phyloP scores from a whole-genome alignment of 768 basidiomycete species.

The Pleurotus sapidus region DNA sequence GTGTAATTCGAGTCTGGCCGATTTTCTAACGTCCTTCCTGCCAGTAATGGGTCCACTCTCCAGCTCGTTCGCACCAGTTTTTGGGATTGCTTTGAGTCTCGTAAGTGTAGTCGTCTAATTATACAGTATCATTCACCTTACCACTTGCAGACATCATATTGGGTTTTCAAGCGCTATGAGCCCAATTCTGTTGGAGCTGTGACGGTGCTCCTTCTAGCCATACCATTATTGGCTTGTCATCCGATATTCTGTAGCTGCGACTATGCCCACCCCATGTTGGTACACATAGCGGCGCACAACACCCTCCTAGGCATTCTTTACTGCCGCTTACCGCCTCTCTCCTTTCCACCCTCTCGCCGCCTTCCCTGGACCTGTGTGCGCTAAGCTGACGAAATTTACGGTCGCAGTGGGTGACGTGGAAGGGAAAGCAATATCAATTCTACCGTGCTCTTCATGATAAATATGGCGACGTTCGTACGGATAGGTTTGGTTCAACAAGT shows the following conservation, averaged over 20 bases:
- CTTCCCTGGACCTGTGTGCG: slow-evolving; percentile 30
- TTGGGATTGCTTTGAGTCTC: neutral
- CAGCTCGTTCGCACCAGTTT: neutral
- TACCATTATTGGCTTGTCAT: slow-evolving; percentile 20
- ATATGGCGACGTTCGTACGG: slow-evolving; percentile 54
- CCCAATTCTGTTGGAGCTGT: slow-evolving; percentile 24
- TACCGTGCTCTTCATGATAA: slow-evolving; percentile 42
- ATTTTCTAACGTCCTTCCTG: too few species aligned
- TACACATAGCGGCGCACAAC: neutral
- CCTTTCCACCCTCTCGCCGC: slow-evolving; percentile 33
- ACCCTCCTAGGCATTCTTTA: slow-evolving; percentile 18
- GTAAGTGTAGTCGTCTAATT: neutral
- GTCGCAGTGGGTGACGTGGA: slow-evolving; percentile 26
- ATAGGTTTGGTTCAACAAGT: slow-evolving; percentile 37
- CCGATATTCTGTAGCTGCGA: neutral
- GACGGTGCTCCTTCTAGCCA: slow-evolving; percentile 21
- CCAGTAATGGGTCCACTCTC: neutral
- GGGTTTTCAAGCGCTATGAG: slow-evolving; percentile 33
- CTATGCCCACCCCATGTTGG: neutral
- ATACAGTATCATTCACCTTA: neutral
- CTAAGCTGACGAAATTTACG: slow-evolving; percentile 31
- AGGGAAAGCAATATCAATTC: slow-evolving; percentile 41
- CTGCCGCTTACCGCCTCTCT: slow-evolving; percentile 32
- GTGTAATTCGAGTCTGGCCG: too few species aligned
- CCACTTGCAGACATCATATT: slow-evolving; percentile 21